Evolutionary conservation across 805 yeast species (phyloP).

Genomic region (Torulaspora maleeae): DNA sequence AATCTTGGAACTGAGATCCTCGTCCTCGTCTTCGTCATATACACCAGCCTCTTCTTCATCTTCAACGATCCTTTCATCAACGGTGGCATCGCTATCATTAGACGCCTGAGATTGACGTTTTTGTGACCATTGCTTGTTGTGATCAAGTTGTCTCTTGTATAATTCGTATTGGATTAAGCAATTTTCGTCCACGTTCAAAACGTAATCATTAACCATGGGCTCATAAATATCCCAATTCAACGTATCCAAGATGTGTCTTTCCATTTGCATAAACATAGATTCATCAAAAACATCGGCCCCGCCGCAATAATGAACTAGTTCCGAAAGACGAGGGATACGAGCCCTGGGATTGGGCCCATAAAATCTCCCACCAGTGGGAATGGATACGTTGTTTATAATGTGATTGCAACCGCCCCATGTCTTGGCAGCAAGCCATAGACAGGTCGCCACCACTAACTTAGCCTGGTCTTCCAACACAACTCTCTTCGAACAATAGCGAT

Average conservation of each 20-base stretch:
- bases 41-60: conserved; percentile 19
- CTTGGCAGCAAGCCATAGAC: conserved; percentile 90
- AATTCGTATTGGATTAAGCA: conserved; percentile 40
- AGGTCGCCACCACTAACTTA: conserved; percentile 85
- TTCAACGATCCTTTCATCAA: conserved; percentile 19
- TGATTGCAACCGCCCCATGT: conserved; percentile 72
- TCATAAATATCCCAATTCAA: conserved; percentile 69
- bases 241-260: conserved; percentile 63
- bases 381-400: conserved; percentile 47
- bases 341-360: conserved; percentile 69
- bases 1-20: conserved; percentile 31
- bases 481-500: conserved; percentile 85
- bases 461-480: conserved; percentile 81
- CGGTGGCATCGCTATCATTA: conserved; percentile 29
- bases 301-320: conserved; percentile 69
- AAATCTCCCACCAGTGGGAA: conserved; percentile 56
- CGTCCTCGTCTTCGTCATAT: conserved; percentile 27
- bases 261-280: conserved; percentile 68
- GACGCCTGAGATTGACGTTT: conserved; percentile 25
- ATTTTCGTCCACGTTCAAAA: conserved; percentile 41
- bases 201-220: conserved; percentile 52
- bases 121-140: conserved; percentile 22
- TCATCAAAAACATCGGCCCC: conserved; percentile 54
- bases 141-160: conserved; percentile 32
- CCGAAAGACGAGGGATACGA: conserved; percentile 67